These are phyloP conservation scores for Pestalotiopsis sp. DNA, from an alignment of 2,329 filamentous ascomycete genomes.

Conservation along the genomic window DNA sequence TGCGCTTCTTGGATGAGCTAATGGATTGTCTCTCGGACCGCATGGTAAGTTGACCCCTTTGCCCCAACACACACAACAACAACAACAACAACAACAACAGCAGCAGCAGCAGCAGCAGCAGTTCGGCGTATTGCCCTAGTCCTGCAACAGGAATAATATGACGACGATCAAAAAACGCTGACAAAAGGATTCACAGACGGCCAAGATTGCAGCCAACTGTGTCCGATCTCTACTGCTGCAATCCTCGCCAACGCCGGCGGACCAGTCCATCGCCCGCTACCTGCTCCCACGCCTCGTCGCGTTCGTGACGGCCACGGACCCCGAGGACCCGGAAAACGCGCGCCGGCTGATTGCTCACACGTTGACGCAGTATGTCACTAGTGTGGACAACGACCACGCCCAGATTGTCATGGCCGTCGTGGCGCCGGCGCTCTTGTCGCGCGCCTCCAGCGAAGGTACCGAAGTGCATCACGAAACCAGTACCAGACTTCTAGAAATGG, in stretches of 20 bases:
- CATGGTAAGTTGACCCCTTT: conserved; percentile 54
- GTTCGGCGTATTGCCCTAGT: too few species aligned
- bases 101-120: too few species aligned
- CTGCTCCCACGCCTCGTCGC: conserved; percentile 75
- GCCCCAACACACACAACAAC: background rate
- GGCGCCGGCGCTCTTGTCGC: conserved; percentile 74
- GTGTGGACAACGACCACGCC: conserved; percentile 46
- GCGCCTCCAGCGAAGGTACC: conserved; percentile 67
- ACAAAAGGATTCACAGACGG: conserved; percentile 55
- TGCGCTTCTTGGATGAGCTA: conserved; percentile 77
- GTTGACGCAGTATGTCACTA: conserved; percentile 70
- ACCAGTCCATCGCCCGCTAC: conserved; percentile 74
- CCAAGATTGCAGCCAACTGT: conserved; percentile 89
- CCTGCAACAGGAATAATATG: background rate
- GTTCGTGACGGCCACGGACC: conserved; percentile 71
- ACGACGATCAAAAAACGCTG: too few species aligned
- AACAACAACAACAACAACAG: background rate
- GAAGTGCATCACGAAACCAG: conserved; percentile 74
- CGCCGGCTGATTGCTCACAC: conserved; percentile 73
- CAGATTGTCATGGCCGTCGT: conserved; percentile 73
- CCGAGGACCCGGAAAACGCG: conserved; percentile 80
- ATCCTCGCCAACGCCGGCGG: conserved; percentile 62
- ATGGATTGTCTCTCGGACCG: conserved; percentile 81
- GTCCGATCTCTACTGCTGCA: conserved; percentile 80
- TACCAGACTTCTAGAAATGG: conserved; percentile 76